Conservation (phyloP, 228 moss, liverwort and hornwort genomes). For the Sphagnum magellanicum region DNA sequence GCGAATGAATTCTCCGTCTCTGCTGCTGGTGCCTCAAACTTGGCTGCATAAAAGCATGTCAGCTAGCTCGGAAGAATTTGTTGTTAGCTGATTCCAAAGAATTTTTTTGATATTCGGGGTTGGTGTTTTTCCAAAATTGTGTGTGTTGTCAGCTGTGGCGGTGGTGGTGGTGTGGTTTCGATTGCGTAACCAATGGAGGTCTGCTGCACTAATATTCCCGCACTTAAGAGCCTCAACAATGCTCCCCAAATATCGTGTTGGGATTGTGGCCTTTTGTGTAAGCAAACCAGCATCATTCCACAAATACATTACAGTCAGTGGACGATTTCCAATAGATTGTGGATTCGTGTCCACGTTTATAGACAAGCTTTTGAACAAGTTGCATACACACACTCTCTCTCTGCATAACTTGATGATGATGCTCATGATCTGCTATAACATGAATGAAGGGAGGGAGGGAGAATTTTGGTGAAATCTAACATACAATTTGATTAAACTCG, state of each 20-base stretch:
- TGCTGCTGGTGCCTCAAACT: no score
- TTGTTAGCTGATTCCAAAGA: no score
- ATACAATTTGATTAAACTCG: no score
- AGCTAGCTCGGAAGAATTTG: no score
- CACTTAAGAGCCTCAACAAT: slow-evolving; percentile 43
- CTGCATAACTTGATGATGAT: background rate
- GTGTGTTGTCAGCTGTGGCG: no score
- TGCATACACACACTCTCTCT: background rate
- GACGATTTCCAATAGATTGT: background rate
- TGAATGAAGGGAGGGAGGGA: background rate
- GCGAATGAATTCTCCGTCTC: no score
- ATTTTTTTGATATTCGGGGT: no score
- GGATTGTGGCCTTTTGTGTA: slow-evolving; percentile 65
- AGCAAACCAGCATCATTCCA: background rate
- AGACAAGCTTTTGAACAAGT: background rate
- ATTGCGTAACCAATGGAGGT: slow-evolving; percentile 31
- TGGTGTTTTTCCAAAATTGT: no score
- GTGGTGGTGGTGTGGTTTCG: no score
- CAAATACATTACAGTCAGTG: background rate
- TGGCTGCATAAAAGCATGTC: no score
- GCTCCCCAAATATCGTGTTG: slow-evolving; percentile 59
- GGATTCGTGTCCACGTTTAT: background rate
- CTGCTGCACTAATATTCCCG: slow-evolving; percentile 35
- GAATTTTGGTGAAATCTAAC: background rate
- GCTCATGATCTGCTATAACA: background rate